phyloP scores from a whole-genome alignment of 768 basidiomycete genomes.

The Rhizopogon vulgaris region DNA sequence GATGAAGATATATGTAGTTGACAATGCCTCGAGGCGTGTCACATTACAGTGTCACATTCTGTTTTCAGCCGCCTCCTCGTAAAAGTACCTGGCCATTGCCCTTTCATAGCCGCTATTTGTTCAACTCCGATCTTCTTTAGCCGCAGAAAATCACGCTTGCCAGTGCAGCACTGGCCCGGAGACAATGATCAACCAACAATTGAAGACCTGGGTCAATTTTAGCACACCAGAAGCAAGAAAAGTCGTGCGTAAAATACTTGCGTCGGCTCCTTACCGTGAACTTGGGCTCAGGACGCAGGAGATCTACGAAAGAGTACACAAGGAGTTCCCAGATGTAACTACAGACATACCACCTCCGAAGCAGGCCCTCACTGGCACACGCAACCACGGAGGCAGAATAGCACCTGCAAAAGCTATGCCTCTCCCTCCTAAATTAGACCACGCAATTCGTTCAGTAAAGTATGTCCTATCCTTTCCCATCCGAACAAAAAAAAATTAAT shows the following conservation, averaged over 20 bases:
- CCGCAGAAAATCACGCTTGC: not conserved
- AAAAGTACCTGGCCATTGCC: too few species aligned
- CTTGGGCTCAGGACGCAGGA: conserved; percentile 10
- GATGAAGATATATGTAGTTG: too few species aligned
- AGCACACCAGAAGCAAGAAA: conserved; percentile 5
- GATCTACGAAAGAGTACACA: conserved; percentile 9
- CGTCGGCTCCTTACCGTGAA: conserved; percentile 1
- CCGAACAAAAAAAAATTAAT: not conserved
- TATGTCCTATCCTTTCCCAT: not conserved
- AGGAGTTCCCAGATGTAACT: conserved; percentile 5
- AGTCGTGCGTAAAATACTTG: conserved; percentile 5
- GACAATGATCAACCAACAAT: not conserved
- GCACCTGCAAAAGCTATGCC: not conserved
- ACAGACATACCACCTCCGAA: not conserved
- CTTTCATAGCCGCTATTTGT: not conserved
- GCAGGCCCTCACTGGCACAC: not conserved
- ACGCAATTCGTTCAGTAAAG: conserved; percentile 14
- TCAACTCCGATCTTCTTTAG: not conserved
- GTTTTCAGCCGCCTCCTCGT: not conserved
- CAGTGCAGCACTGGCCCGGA: not conserved
- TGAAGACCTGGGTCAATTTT: conserved; percentile 2
- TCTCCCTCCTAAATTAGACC: conserved; percentile 10
- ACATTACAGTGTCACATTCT: too few species aligned
- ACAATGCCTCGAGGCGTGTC: too few species aligned
- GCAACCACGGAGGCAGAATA: not conserved